These are phyloP conservation scores for Mycena leptocephala DNA, from an alignment of 768 basidiomycete species.

Conservation along the genomic window DNA sequence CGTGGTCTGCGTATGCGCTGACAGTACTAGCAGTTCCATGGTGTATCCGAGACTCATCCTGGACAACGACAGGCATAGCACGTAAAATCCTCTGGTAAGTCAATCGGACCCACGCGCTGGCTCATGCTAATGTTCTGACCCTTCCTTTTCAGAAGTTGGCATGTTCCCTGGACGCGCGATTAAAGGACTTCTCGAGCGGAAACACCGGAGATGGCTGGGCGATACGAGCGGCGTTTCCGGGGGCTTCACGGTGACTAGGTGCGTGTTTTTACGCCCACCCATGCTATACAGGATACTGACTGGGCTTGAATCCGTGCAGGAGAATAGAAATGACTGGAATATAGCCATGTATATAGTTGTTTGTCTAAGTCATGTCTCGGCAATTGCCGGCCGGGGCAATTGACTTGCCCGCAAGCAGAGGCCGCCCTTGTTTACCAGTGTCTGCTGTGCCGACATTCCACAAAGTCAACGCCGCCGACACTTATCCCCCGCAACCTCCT, in stretches of 20 bases:
- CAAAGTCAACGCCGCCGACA: conserved; percentile 12
- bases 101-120: background rate
- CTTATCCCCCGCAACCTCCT: background rate
- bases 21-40: background rate
- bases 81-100: background rate
- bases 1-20: background rate
- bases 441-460: conserved; percentile 24
- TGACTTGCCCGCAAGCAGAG: background rate
- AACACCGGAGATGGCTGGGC: conserved; percentile 18
- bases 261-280: background rate
- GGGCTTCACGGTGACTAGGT: background rate
- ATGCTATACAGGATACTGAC: background rate
- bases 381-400: conserved; percentile 3
- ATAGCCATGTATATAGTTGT: background rate
- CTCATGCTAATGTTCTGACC: background rate
- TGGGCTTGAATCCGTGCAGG: too few relatives aligned
- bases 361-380: background rate
- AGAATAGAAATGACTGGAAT: background rate
- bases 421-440: conserved; percentile 1
- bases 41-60: conserved; percentile 20
- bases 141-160: conserved; percentile 27
- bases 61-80: background rate
- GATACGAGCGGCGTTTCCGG: background rate
- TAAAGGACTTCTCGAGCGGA: conserved; percentile 13
- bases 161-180: conserved; percentile 9